phyloP scores from a whole-genome alignment of 78 protist genomes.

The Dictyostelium discoideum region DNA sequence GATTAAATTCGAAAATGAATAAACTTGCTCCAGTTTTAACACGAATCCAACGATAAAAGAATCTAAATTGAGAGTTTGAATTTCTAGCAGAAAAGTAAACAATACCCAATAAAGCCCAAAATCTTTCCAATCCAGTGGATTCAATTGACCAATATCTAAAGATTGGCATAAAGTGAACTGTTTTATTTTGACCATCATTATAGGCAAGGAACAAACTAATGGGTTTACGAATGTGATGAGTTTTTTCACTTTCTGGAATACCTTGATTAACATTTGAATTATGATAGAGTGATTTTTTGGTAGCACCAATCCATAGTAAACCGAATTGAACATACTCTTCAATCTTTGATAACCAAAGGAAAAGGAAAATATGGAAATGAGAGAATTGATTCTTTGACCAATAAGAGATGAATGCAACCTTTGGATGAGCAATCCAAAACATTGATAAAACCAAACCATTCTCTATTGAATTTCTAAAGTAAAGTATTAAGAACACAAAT shows the following conservation, averaged over 20 bases:
- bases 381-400: not conserved
- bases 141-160: slow-evolving; percentile 11
- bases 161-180: slow-evolving; percentile 41
- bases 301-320: slow-evolving; percentile 36
- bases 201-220: slow-evolving; percentile 16
- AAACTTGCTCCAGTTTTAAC: slow-evolving; percentile 5
- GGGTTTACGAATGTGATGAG: slow-evolving; percentile 5
- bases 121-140: not conserved
- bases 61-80: slow-evolving; percentile 33
- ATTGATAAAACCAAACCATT: not conserved
- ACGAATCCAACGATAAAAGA: slow-evolving; percentile 56
- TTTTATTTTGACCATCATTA: slow-evolving; percentile 23
- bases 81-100: slow-evolving; percentile 1
- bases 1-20: slow-evolving; percentile 43
- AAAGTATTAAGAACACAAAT: slow-evolving; percentile 13
- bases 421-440: slow-evolving; percentile 50
- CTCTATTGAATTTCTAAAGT: not conserved
- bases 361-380: slow-evolving; percentile 31
- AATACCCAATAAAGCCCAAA: slow-evolving; percentile 44
- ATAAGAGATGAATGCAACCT: slow-evolving; percentile 36
- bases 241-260: not conserved
- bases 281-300: not conserved
- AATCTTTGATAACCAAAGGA: slow-evolving; percentile 21
- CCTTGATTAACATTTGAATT: not conserved
- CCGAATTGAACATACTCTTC: slow-evolving; percentile 55